phyloP scores from a whole-genome alignment of 2,329 filamentous ascomycete genomes.

The Microcyclospora pomicola region DNA sequence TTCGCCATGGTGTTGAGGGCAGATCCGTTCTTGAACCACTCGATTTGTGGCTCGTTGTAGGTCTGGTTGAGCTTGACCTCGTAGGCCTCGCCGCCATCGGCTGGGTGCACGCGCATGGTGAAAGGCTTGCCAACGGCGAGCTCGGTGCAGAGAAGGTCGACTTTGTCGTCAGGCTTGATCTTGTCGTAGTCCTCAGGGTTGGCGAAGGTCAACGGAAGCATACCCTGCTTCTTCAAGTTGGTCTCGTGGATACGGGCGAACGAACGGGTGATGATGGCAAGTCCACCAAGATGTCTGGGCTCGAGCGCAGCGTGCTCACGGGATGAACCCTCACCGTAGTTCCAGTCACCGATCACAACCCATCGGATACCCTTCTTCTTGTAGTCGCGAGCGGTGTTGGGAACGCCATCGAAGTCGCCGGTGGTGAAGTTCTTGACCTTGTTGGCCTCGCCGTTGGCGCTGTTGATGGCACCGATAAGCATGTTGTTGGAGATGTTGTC shows the following conservation, averaged over 20 bases:
- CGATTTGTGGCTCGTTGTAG: slow-evolving; percentile 94
- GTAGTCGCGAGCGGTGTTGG: slow-evolving; percentile 91
- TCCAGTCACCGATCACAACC: slow-evolving; percentile 98
- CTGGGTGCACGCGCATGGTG: slow-evolving; percentile 82
- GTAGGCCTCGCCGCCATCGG: slow-evolving; percentile 60
- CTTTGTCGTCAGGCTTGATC: slow-evolving; percentile 82
- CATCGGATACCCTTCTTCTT: slow-evolving; percentile 93
- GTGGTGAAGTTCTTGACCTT: slow-evolving; percentile 86
- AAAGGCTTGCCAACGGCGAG: slow-evolving; percentile 85
- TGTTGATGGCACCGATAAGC: slow-evolving; percentile 94
- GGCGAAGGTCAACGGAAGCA: slow-evolving; percentile 93
- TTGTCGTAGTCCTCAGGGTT: slow-evolving; percentile 96
- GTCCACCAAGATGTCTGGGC: slow-evolving; percentile 89
- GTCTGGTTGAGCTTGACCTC: slow-evolving; percentile 82
- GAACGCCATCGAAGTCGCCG: slow-evolving; percentile 74
- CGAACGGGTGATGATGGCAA: slow-evolving; percentile 88
- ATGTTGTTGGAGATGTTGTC: slow-evolving; percentile 99
- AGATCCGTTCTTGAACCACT: slow-evolving; percentile 98
- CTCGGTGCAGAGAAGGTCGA: slow-evolving; percentile 80
- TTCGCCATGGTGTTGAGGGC: slow-evolving; percentile 99
- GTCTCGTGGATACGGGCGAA: slow-evolving; percentile 99
- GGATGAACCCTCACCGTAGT: slow-evolving; percentile 95
- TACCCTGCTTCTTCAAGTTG: slow-evolving; percentile 99
- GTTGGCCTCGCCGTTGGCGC: slow-evolving; percentile 92
- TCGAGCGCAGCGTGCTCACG: slow-evolving; percentile 97